Evolutionary conservation across 2,329 filamentous ascomycete species (phyloP), one percentile per base, ranked within the genome.

Genomic region (Setomelanomma holmii): DNA sequence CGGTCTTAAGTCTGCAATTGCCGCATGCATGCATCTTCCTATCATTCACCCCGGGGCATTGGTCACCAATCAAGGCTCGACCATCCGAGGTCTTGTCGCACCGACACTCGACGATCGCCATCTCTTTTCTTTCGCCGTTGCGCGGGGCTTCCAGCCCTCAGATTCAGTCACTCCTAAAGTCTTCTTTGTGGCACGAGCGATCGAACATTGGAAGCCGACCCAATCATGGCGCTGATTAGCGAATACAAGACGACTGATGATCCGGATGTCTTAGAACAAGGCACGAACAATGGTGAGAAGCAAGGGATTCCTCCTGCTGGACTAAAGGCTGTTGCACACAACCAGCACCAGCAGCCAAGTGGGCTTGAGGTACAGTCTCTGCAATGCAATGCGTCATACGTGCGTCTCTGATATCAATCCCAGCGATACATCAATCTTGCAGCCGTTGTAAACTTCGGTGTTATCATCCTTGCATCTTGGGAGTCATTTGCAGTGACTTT

Each of bases 401-500:
- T n/a, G 27, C 27, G 3, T 30, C 14, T 30, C 43, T 46, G 16
- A 46, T 19, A 10, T 8, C 3, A 4, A 24, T 16, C 4, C 35
- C 42, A 63, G 66, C 59, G 65, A 14, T 69, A 68, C 42, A 69
- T 69, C 53, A 69, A 67, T 19, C 50, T 64, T 6, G 51, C 58
- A 20, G 53, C 63, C 14, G 58, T 64, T 3, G 56, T 63, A 4
- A 68, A 68, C 41, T 68, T 69, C 30, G 59, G 56, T 0, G 51
- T 68, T 11, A 64, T 66, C 22, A 57, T 69, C 27, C 57, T 63
- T 7, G 59, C 53, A 8, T 64, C 63, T 2, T 69, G 64, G 66
- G 63, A 67, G 41, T 59, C 66, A 5, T 63, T 64, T 19, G 64
- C 60, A 16, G 51, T 67, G 20, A 67, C 65, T 1, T 61, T 71